Conservation (phyloP, 805 yeast genomes). For the Kodamaea neixiangensis region DNA sequence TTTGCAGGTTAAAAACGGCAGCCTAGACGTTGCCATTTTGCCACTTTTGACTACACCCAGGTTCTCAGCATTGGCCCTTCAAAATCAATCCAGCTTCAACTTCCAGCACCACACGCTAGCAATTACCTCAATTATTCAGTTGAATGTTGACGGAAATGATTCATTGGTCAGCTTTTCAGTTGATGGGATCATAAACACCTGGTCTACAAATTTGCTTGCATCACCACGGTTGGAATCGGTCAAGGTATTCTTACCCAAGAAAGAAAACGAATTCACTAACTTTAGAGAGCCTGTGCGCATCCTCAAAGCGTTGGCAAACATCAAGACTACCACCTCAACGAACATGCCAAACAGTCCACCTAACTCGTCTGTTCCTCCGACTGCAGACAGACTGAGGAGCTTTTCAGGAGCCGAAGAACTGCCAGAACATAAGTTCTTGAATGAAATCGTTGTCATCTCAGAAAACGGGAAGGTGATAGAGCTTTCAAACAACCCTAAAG, state of each 20-base stretch:
- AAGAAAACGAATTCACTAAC: constrained; percentile 12
- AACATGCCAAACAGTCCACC: neutral
- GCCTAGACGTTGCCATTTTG: constrained; percentile 16
- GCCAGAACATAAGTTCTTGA: constrained; percentile 19
- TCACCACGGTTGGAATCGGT: constrained; percentile 26
- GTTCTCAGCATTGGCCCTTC: constrained; percentile 15
- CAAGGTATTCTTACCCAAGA: constrained; percentile 13
- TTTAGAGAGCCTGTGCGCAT: constrained; percentile 12
- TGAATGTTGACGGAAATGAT: constrained; percentile 22
- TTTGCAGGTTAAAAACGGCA: constrained; percentile 17
- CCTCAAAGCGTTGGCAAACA: constrained; percentile 1
- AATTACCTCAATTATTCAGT: constrained; percentile 26
- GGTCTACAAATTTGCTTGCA: constrained; percentile 37
- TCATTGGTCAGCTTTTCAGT: constrained; percentile 22
- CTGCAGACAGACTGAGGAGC: neutral
- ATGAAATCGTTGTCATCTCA: constrained; percentile 21
- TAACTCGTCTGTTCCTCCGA: neutral
- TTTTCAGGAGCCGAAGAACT: constrained; percentile 5
- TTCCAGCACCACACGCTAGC: constrained; percentile 20
- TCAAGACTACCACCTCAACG: neutral
- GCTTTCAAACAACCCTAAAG: constrained; percentile 18
- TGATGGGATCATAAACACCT: constrained; percentile 31
- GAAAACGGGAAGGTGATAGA: constrained; percentile 21
- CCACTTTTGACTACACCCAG: constrained; percentile 27
- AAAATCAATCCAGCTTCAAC: neutral